Evolutionary conservation across 352 stramenopile genomes (phyloP).

Genomic region (Pythium apleroticum): DNA sequence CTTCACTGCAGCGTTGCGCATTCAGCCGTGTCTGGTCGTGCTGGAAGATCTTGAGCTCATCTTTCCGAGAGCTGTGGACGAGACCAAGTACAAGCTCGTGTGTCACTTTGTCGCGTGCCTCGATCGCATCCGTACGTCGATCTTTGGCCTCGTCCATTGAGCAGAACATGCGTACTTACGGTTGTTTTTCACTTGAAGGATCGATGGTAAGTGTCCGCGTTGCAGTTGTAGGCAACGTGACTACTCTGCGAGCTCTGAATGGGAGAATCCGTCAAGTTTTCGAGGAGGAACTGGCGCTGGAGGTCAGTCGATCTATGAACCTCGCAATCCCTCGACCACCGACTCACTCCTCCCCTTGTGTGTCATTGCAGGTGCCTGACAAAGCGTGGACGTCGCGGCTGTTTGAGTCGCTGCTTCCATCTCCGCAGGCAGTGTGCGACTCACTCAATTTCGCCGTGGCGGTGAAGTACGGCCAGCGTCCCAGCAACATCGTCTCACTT

Average conservation of each 20-base stretch:
- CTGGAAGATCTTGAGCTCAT: constrained; percentile 77
- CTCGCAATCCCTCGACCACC: not conserved
- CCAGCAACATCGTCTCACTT: constrained; percentile 67
- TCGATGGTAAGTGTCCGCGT: constrained; percentile 35
- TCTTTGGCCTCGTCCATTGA: no score
- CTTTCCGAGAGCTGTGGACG: constrained; percentile 68
- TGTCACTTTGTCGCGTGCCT: constrained; percentile 58
- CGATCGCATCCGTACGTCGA: constrained; percentile 49
- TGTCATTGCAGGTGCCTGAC: constrained; percentile 43
- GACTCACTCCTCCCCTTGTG: not conserved
- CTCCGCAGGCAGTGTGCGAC: constrained; percentile 30
- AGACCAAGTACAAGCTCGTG: constrained; percentile 70
- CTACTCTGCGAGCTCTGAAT: constrained; percentile 52
- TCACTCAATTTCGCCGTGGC: constrained; percentile 59
- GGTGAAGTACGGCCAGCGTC: constrained; percentile 75
- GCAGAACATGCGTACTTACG: no score
- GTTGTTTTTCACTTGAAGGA: constrained; percentile 27
- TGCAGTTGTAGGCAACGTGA: constrained; percentile 65
- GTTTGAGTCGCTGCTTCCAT: constrained; percentile 43
- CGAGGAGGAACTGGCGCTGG: constrained; percentile 67
- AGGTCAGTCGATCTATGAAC: constrained; percentile 35
- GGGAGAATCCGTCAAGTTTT: constrained; percentile 73
- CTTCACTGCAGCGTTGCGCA: constrained; percentile 67
- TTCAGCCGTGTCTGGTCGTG: constrained; percentile 67
- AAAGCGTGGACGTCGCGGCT: constrained; percentile 56